Evolutionary conservation across 2,329 filamentous ascomycete genomes (phyloP), one percentile per base, ranked within the genome.

Genomic region (Talaromyces sp.): DNA sequence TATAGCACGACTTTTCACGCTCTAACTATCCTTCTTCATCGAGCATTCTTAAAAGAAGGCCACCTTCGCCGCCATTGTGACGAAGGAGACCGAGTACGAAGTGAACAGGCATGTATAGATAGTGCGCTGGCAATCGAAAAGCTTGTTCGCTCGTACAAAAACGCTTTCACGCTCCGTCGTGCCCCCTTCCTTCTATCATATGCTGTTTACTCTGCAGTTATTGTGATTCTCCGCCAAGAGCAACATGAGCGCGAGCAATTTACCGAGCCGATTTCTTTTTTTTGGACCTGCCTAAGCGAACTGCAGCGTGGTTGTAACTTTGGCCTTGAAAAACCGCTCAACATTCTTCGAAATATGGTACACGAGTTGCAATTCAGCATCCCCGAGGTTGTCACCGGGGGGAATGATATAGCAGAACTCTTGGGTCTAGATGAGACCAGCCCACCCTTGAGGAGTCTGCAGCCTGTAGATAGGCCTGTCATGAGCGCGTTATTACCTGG

Each of bases 221-320:
- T 65, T n/a, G 61, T 66, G 8, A 63, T 62, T 5, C 43, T 65
- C 11, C 64, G 58, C 5, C 64, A 65, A 11, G 48, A 54, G 2
- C 32, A 58, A 46, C 64, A 65, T 24, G 61, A 64, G 21, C 29
- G 60, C 12, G 56, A 48, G 2, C 59, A 64, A 17, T 64, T 55
- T 24, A 62, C 58, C 1, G 70, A 75, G n/a, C 64, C 65, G 12
- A 75, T 76, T 14, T 69, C 66, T 7, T 76, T 75, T 62, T 75
- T 76, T 64, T 76, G 72, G 72, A 71, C 66, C 14, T 72, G 69
- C 31, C 68, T 76, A 38, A 70, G 67, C 31, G 73, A 75, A 29
- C 60, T 75, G 9, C 71, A 75, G 54, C 61, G 68, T 0, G 74
- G 74, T 5, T 74, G 74, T 59, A 73, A 75, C 55, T 70, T 72